Evolutionary conservation across 352 stramenopile species (phyloP).

Genomic region (Globisporangium splendens): DNA sequence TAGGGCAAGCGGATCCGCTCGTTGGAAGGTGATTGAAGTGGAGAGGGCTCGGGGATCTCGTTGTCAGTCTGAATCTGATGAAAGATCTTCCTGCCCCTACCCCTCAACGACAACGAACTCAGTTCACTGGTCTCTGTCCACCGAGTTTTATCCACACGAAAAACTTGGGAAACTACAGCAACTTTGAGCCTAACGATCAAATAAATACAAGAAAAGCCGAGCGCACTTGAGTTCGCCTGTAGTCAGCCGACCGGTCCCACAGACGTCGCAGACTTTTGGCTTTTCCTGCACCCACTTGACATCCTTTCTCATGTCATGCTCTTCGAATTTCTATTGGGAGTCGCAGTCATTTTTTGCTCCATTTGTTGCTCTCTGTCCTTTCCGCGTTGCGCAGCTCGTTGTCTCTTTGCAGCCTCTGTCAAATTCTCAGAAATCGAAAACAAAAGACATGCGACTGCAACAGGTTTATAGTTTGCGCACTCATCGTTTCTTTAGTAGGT

Average conservation of each 20-base stretch:
- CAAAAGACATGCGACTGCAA: background rate
- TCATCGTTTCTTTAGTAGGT: background rate
- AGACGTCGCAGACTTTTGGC: background rate
- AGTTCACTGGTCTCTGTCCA: background rate
- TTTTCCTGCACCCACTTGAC: background rate
- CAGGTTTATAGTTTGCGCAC: background rate
- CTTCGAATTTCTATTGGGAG: background rate
- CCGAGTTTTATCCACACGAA: background rate
- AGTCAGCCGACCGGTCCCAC: background rate
- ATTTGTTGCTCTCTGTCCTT: background rate
- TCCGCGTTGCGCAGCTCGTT: background rate
- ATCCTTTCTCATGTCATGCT: background rate
- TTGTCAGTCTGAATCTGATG: conserved; percentile 2
- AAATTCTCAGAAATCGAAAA: background rate
- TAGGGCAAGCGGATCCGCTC: background rate
- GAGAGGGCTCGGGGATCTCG: background rate
- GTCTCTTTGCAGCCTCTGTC: background rate
- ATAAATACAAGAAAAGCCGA: background rate
- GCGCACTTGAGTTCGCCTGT: background rate
- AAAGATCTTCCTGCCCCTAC: background rate
- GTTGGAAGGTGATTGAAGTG: background rate
- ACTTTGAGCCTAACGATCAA: background rate
- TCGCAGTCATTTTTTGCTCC: background rate
- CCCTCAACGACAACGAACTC: background rate
- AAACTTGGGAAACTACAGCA: background rate